A percentile compares a stretch with the other conserved stretches of the same genome.
Evolutionary conservation across 23 red algal genomes (phyloP).

Genomic region (Gracilaria domingensis): DNA sequence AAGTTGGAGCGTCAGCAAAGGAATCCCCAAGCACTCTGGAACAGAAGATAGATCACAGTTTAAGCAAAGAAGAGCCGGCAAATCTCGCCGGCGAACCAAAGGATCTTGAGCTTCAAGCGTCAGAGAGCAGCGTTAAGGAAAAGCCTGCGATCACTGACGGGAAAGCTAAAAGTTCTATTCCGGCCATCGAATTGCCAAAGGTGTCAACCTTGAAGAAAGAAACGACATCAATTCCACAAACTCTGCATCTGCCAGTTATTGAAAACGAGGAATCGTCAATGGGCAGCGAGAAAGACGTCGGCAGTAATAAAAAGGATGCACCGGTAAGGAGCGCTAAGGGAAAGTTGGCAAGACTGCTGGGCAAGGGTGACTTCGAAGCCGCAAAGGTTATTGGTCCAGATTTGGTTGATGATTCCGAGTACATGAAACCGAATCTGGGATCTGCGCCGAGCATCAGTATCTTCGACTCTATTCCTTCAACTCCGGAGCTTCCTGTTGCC

Average conservation of each 20-base stretch:
- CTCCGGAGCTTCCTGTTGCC: neutral
- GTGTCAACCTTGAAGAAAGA: neutral
- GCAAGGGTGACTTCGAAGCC: constrained; percentile 61
- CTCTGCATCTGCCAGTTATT: neutral
- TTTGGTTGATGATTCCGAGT: constrained; percentile 61
- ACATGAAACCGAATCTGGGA: constrained; percentile 45
- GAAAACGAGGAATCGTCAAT: neutral
- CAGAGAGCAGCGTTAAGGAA: neutral
- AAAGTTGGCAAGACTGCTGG: constrained; percentile 65
- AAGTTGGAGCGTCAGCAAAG: neutral
- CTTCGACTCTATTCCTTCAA: constrained; percentile 25
- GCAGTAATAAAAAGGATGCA: neutral
- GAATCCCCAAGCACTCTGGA: neutral
- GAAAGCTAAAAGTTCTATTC: neutral
- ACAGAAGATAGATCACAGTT: no score
- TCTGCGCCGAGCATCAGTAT: constrained; percentile 16
- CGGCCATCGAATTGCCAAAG: constrained; percentile 10
- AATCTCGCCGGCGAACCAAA: neutral
- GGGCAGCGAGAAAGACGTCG: neutral
- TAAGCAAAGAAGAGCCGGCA: neutral
- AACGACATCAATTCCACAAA: neutral
- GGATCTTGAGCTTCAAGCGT: neutral
- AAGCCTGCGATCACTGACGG: constrained; percentile 4
- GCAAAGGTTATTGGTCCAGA: constrained; percentile 40
- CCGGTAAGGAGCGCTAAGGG: constrained; percentile 33